Evolutionary conservation across 2,329 filamentous ascomycete genomes (phyloP).

Genomic region (Scolecobasidium constrictum): DNA sequence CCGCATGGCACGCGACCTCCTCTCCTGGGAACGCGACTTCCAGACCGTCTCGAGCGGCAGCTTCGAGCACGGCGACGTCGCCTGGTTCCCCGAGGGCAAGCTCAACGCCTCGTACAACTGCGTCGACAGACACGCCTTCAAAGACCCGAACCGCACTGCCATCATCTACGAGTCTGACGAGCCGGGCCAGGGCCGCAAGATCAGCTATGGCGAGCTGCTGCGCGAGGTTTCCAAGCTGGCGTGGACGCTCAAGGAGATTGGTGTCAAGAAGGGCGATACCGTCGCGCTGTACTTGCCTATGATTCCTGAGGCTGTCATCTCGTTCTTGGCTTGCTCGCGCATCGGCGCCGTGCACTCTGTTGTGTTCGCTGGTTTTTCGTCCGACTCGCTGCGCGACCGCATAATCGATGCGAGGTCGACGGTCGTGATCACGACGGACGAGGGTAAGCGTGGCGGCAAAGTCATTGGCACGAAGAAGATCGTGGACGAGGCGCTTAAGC

Average conservation of each 20-base stretch:
- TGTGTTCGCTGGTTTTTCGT: conserved; percentile 94
- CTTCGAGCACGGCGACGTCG: conserved; percentile 68
- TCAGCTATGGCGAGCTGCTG: conserved; percentile 89
- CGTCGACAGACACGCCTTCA: conserved; percentile 91
- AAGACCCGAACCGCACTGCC: conserved; percentile 83
- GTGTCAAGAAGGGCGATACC: conserved; percentile 92
- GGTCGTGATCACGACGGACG: conserved; percentile 93
- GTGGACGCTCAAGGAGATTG: conserved; percentile 86
- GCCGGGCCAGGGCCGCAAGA: conserved; percentile 69
- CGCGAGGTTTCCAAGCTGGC: conserved; percentile 82
- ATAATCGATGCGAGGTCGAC: conserved; percentile 84
- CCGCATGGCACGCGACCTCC: conserved; percentile 70
- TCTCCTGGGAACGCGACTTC: conserved; percentile 87
- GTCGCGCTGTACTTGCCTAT: conserved; percentile 97
- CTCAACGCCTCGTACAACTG: conserved; percentile 97
- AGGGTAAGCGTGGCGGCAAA: conserved; percentile 97
- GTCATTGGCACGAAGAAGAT: conserved; percentile 98
- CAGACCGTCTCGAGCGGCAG: conserved; percentile 74
- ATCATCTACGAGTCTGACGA: conserved; percentile 99
- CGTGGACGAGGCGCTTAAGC: conserved; percentile 92
- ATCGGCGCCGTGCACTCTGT: conserved; percentile 97
- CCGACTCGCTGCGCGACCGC: conserved; percentile 89
- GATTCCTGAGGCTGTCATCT: conserved; percentile 91
- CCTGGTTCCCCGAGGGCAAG: conserved; percentile 90
- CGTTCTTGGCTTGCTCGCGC: conserved; percentile 81